These are phyloP conservation scores for Alternaria conjuncta DNA, from an alignment of 2,329 filamentous ascomycete genomes.

Conservation along the genomic window DNA sequence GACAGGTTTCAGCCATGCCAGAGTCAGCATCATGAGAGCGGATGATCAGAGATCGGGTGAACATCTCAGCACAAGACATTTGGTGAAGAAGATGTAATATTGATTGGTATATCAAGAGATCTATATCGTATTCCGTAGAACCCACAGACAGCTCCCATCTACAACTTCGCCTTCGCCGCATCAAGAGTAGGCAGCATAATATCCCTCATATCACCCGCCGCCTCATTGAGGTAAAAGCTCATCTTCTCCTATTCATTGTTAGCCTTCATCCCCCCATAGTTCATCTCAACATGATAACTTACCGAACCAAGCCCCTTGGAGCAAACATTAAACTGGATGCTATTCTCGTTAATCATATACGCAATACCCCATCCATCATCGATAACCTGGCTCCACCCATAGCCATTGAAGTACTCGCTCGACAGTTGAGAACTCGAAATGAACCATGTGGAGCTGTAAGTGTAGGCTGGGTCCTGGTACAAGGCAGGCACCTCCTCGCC, in stretches of 20 bases:
- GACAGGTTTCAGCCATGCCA: too few relatives aligned
- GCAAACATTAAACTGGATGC: slow-evolving; percentile 97
- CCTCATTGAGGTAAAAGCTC: slow-evolving; percentile 96
- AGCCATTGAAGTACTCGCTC: slow-evolving; percentile 98
- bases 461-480: slow-evolving; percentile 84
- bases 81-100: neutral
- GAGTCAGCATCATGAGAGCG: too few relatives aligned
- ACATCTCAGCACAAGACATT: neutral
- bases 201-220: slow-evolving; percentile 86
- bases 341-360: slow-evolving; percentile 99
- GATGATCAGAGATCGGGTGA: too few relatives aligned
- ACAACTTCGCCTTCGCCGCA: slow-evolving; percentile 85
- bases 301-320: slow-evolving; percentile 85
- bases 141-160: slow-evolving; percentile 43
- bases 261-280: slow-evolving; percentile 7
- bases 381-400: slow-evolving; percentile 98
- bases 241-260: slow-evolving; percentile 68
- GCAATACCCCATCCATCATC: slow-evolving; percentile 96
- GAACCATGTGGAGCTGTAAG: slow-evolving; percentile 88
- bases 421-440: slow-evolving; percentile 88
- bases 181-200: slow-evolving; percentile 82
- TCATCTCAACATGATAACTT: slow-evolving; percentile 20
- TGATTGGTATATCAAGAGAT: neutral
- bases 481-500: slow-evolving; percentile 82
- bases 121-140: neutral